phyloP scores from a whole-genome alignment of 805 yeast species.

The Spathaspora boniae region DNA sequence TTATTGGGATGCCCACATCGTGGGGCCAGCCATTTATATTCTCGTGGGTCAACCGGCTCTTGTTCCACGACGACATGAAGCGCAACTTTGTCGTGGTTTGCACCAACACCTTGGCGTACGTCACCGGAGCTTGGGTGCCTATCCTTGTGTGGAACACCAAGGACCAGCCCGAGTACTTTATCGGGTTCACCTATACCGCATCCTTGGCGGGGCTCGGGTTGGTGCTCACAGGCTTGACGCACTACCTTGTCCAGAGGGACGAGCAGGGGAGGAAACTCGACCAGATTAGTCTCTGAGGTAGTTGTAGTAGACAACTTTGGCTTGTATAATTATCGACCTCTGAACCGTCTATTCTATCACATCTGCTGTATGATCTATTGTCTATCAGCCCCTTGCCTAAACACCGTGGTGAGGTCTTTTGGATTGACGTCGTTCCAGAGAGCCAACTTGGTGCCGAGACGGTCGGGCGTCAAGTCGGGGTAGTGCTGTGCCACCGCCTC shows the following conservation, averaged over 20 bases:
- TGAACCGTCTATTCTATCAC: no score
- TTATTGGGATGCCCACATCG: slow-evolving; percentile 44
- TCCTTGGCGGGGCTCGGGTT: slow-evolving; percentile 28
- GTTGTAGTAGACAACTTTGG: no score
- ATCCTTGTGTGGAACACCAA: slow-evolving; percentile 38
- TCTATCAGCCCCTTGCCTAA: background rate
- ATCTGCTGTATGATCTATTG: no score
- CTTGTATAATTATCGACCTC: no score
- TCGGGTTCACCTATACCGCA: slow-evolving; percentile 36
- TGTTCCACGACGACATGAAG: slow-evolving; percentile 42
- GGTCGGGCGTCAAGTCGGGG: slow-evolving; percentile 48
- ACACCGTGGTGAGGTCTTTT: slow-evolving; percentile 8
- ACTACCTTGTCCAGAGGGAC: slow-evolving; percentile 24
- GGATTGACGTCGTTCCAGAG: slow-evolving; percentile 34
- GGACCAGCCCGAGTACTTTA: slow-evolving; percentile 27
- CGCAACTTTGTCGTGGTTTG: slow-evolving; percentile 35
- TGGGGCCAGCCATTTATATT: slow-evolving; percentile 57
- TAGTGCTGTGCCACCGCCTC: slow-evolving; percentile 35
- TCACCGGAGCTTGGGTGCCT: slow-evolving; percentile 37
- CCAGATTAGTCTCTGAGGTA: no score
- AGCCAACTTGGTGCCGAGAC: slow-evolving; percentile 34
- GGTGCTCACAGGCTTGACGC: slow-evolving; percentile 24
- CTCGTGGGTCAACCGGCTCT: slow-evolving; percentile 51
- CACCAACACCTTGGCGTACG: slow-evolving; percentile 38
- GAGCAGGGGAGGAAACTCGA: slow-evolving; percentile 13